Conservation (phyloP, 345 rosid genomes). For the Eucalyptus coolabah region DNA sequence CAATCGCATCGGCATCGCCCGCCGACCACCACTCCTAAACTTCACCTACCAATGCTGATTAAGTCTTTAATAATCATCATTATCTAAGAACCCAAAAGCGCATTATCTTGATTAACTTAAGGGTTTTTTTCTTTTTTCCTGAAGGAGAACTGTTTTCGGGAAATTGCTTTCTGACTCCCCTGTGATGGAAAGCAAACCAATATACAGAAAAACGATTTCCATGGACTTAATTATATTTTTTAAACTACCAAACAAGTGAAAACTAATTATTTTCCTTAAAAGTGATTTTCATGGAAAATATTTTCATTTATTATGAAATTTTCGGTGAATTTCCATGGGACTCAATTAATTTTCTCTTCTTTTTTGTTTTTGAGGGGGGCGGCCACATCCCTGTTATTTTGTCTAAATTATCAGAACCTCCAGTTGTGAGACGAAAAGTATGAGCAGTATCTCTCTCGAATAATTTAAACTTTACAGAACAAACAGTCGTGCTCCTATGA, state of each 20-base stretch:
- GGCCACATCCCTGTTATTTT: neutral
- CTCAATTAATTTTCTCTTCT: neutral
- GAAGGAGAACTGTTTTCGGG: neutral
- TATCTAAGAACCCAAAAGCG: neutral
- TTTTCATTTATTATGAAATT: too few species aligned
- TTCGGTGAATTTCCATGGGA: neutral
- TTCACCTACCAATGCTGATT: neutral
- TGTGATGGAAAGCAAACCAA: too few species aligned
- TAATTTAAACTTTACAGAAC: neutral
- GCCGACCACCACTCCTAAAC: neutral
- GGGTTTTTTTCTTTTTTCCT: fast-evolving
- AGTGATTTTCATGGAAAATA: too few species aligned
- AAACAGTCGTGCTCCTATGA: neutral
- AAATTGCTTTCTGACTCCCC: too few species aligned
- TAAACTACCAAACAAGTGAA: neutral
- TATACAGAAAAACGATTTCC: too few species aligned
- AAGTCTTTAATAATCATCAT: neutral
- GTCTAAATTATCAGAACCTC: neutral
- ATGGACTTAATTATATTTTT: too few species aligned
- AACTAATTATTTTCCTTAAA: too few species aligned
- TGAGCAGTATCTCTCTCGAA: neutral
- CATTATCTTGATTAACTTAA: neutral
- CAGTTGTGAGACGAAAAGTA: neutral
- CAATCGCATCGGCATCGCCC: neutral
- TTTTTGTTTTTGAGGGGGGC: neutral